These are phyloP conservation scores for Phytophthora idaei DNA, from an alignment of 352 stramenopile species.

Conservation along the genomic window DNA sequence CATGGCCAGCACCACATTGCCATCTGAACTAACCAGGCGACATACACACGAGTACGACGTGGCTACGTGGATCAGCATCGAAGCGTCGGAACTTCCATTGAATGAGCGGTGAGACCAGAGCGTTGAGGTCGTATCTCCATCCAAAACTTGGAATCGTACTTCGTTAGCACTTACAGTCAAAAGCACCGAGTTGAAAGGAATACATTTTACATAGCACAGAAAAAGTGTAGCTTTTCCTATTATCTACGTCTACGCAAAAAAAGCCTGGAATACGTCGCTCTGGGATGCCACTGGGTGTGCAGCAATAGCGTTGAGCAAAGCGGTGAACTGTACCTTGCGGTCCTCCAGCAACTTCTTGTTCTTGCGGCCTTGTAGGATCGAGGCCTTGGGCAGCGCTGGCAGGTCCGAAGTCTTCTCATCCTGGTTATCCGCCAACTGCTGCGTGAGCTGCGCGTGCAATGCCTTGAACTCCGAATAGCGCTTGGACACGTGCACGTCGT, in stretches of 20 bases:
- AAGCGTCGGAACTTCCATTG: conserved; percentile 1
- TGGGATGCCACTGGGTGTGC: conserved; percentile 50
- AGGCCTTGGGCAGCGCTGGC: conserved; percentile 54
- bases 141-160: too few species aligned
- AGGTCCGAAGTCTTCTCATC: conserved; percentile 53
- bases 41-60: conserved; percentile 7
- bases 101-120: conserved; percentile 2
- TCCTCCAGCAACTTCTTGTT: conserved; percentile 67
- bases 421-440: conserved; percentile 52
- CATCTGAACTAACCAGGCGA: conserved; percentile 12
- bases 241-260: conserved; percentile 46
- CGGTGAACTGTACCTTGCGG: conserved; percentile 58
- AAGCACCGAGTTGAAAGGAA: background rate
- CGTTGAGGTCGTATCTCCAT: background rate
- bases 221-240: conserved; percentile 19
- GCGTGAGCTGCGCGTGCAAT: conserved; percentile 55
- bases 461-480: conserved; percentile 83
- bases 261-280: conserved; percentile 54
- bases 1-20: conserved; percentile 6
- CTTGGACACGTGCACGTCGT: conserved; percentile 63
- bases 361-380: conserved; percentile 49
- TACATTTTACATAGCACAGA: conserved; percentile 34
- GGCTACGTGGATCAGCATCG: background rate
- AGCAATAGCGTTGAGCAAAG: conserved; percentile 64
- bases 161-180: background rate